phyloP scores from a whole-genome alignment of 495 filamentous ascomycete genomes.

The Xanthoparmelia taractica region DNA sequence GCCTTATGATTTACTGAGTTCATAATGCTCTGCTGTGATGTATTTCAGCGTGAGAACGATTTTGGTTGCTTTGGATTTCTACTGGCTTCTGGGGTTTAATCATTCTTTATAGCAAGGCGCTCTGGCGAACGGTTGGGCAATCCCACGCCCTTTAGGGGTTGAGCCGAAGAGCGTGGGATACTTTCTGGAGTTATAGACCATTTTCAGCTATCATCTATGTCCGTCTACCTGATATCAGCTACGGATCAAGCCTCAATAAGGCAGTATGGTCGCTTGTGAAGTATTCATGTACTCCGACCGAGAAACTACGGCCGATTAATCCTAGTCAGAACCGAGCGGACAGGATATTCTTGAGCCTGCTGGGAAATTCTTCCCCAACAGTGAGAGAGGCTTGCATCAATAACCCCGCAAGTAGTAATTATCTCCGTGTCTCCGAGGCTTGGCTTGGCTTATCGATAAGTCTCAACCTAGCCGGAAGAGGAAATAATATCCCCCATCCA shows the following conservation, averaged over 20 bases:
- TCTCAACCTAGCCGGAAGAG: neutral
- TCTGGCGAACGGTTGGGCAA: conserved; percentile 4
- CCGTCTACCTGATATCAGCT: neutral
- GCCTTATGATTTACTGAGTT: neutral
- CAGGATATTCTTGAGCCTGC: neutral
- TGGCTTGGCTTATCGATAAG: conserved; percentile 15
- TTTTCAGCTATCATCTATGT: neutral
- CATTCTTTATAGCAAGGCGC: conserved; percentile 15
- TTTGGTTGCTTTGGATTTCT: neutral
- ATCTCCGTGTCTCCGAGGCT: neutral
- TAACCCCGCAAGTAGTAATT: neutral
- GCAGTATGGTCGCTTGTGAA: neutral
- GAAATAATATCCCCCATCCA: conserved; percentile 4
- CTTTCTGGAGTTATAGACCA: neutral
- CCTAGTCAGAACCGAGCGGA: neutral
- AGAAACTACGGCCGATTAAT: neutral
- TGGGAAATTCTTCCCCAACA: neutral
- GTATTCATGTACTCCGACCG: neutral
- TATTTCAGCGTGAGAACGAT: conserved; percentile 3
- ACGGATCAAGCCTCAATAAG: neutral
- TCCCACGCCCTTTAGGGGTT: neutral
- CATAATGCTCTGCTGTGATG: neutral
- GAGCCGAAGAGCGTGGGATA: neutral
- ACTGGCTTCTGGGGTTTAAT: neutral
- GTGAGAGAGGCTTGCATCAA: neutral